phyloP scores from a whole-genome alignment of 257 asterid species.

The Perilla frutescens region DNA sequence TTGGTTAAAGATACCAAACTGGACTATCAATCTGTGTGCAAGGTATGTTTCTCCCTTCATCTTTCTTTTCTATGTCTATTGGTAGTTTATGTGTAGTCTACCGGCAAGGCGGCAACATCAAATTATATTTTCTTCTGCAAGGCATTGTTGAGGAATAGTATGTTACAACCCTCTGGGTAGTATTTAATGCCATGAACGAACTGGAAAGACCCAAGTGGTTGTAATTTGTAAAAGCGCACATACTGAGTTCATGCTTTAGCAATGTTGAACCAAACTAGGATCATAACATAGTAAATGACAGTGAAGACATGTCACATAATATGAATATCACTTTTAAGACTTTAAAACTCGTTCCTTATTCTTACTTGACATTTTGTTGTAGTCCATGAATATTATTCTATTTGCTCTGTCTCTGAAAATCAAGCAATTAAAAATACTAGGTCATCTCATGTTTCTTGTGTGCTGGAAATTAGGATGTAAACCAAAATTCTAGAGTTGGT shows the following conservation, averaged over 20 bases:
- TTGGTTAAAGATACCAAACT: slow-evolving; percentile 32
- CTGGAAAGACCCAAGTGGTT: not conserved
- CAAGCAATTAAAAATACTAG: not conserved
- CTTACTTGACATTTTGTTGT: slow-evolving; percentile 2
- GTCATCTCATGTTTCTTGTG: not conserved
- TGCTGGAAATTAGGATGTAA: slow-evolving; percentile 25
- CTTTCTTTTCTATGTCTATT: not conserved
- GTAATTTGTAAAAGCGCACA: not conserved
- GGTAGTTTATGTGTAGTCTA: slow-evolving; percentile 7
- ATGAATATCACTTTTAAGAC: not conserved
- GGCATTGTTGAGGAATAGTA: not conserved
- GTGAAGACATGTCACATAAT: not conserved
- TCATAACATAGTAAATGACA: not conserved
- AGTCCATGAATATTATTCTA: not conserved
- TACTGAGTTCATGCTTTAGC: not conserved
- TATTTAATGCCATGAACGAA: not conserved
- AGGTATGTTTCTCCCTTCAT: slow-evolving; percentile 44
- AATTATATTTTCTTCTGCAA: slow-evolving; percentile 1
- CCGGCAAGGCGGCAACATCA: not conserved
- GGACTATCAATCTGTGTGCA: slow-evolving; percentile 30
- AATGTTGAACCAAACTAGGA: not conserved
- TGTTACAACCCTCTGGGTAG: not conserved
- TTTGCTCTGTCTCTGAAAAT: not conserved
- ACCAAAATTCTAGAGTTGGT: not conserved
- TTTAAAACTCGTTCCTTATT: not conserved